These are phyloP conservation scores for Ceratocystis diversiconidia DNA, from an alignment of 2,329 filamentous ascomycete species.

Conservation along the genomic window DNA sequence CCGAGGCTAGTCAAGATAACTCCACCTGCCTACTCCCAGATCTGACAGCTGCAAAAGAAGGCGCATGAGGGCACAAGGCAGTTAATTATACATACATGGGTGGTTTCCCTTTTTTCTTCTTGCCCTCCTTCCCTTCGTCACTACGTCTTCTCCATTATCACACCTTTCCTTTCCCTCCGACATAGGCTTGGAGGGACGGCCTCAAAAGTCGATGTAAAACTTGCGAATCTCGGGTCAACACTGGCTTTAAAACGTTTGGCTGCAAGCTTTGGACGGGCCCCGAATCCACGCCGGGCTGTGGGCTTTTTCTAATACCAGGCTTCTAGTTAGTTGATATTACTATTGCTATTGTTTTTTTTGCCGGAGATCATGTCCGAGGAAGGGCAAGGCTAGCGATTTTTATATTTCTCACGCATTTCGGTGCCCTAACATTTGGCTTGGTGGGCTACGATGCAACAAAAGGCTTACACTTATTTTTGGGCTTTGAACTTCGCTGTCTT, in stretches of 20 bases:
- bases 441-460: too few relatives aligned
- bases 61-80: not conserved
- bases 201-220: not conserved
- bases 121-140: not conserved
- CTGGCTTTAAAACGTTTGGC: not conserved
- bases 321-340: not conserved
- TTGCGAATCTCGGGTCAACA: not conserved
- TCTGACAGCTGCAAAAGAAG: not conserved
- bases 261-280: not conserved
- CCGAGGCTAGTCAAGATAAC: not conserved
- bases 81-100: not conserved
- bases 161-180: too few relatives aligned
- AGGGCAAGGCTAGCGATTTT: not conserved
- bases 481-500: too few relatives aligned
- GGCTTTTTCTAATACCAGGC: not conserved
- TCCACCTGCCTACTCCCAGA: not conserved
- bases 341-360: not conserved
- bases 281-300: not conserved
- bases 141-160: not conserved
- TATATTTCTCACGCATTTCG: not conserved
- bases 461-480: too few relatives aligned
- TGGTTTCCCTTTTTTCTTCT: not conserved
- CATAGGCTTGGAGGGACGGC: not conserved
- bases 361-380: constrained; percentile 8
- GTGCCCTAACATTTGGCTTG: not conserved